Evolutionary conservation across 805 yeast species (phyloP).

Genomic region (Tetrapisispora nanseiensis): DNA sequence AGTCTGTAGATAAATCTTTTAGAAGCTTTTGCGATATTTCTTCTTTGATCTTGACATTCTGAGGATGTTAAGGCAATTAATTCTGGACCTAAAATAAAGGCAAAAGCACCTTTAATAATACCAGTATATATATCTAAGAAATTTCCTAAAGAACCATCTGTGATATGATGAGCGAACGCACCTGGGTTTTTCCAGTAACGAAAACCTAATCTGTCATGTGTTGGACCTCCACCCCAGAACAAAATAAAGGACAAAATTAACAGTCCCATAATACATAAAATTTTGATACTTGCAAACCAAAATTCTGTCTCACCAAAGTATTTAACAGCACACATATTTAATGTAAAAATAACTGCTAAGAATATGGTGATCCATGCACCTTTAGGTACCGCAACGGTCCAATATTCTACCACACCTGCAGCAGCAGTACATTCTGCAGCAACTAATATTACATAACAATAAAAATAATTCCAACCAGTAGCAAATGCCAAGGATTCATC

Average conservation of each 20-base stretch:
- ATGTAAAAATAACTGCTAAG: conserved; percentile 35
- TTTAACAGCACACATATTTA: conserved; percentile 45
- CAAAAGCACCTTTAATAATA: conserved; percentile 54
- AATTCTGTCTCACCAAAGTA: conserved; percentile 35
- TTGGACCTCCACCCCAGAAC: conserved; percentile 42
- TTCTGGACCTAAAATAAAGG: conserved; percentile 57
- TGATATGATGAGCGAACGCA: conserved; percentile 42
- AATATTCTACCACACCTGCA: conserved; percentile 50
- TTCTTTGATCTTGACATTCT: conserved; percentile 51
- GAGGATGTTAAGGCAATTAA: conserved; percentile 47
- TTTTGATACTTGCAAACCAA: conserved; percentile 37
- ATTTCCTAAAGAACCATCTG: conserved; percentile 47
- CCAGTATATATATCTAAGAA: conserved; percentile 58
- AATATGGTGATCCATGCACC: conserved; percentile 54
- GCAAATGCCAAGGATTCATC: conserved; percentile 53
- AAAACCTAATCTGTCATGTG: conserved; percentile 50
- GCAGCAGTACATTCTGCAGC: conserved; percentile 60
- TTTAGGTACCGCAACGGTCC: conserved; percentile 44
- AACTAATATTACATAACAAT: conserved; percentile 39
- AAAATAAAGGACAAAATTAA: conserved; percentile 37
- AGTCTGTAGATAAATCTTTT: conserved; percentile 52
- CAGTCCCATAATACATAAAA: conserved; percentile 37
- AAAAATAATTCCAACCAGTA: conserved; percentile 47
- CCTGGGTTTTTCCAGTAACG: conserved; percentile 58
- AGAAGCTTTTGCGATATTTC: conserved; percentile 53